Percentiles rank a stretch among this genome's conserved stretches.
These are phyloP conservation scores for Celoporthe dispersa DNA, from an alignment of 2,329 filamentous ascomycete species.

Conservation along the genomic window DNA sequence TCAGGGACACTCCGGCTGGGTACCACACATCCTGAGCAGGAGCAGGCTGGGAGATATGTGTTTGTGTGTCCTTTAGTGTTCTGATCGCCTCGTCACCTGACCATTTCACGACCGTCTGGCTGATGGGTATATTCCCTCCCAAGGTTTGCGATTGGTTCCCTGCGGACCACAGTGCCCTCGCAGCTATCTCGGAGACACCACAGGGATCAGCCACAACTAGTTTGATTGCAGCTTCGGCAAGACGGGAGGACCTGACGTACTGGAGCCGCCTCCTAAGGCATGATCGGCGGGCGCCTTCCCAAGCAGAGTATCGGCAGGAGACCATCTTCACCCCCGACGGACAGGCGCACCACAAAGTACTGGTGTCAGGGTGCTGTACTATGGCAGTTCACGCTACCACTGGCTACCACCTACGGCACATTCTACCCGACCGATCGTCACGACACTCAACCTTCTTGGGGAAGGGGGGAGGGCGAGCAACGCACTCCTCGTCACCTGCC, in stretches of 20 bases:
- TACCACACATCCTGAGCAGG: not conserved
- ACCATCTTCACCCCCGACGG: slow-evolving; percentile 5
- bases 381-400: not conserved
- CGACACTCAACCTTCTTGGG: not conserved
- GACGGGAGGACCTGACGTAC: not conserved
- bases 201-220: not conserved
- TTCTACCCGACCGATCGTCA: not conserved
- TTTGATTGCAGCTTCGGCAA: not conserved
- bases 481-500: not conserved
- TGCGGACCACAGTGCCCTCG: not conserved
- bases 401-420: not conserved
- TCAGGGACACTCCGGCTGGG: not conserved
- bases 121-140: not conserved
- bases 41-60: not conserved
- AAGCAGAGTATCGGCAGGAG: slow-evolving; percentile 16
- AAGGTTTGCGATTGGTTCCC: not conserved
- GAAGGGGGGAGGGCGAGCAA: not conserved
- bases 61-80: not conserved
- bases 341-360: not conserved
- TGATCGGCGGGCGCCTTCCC: slow-evolving; percentile 11
- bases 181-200: not conserved
- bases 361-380: too few relatives aligned
- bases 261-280: not conserved
- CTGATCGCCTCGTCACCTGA: not conserved
- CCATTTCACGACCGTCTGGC: not conserved